Base-by-base conservation (phyloP, 2,329 filamentous ascomycete species). In the Raffaelea albimanens region DNA sequence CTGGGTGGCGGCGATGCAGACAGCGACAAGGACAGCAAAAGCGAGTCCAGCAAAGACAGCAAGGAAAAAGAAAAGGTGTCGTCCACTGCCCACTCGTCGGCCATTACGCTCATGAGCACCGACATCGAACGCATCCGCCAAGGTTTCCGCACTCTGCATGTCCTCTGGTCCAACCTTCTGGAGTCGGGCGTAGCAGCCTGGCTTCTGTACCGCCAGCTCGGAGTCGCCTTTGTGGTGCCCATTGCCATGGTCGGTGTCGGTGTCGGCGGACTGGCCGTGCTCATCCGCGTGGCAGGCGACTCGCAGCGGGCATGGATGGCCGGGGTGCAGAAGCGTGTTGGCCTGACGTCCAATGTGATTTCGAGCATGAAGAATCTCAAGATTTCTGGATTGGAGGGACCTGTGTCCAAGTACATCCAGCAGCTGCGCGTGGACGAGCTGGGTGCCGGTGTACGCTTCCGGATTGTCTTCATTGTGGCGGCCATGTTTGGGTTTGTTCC, bases 361-460 rank as follows among this genome's bases (percentile, higher is more conserved):
- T 54, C 57, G 5, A 58, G 55, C 38, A 66, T 68, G 58, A 68
- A 67, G 49, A 53, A 57, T 22, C 51, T 69, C 13, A 67, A 63
- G 50, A 63, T 68, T 40, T 61, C 60, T 2, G 65, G 64, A 2
- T 54, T 69, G 20, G 44, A 60, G 13, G 53, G 43, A 19, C 45
- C 57, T 3, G 52, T 67, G 1, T 53, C 53, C 11, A 48, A 52
- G 5, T 53, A 58, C 5, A 54, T 68, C 3, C 63, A 67, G 43
- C 48, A 48, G 2, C 48, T 66, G 14, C 59, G 66, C 7, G 51
- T 60, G 2, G 50, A 59, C 8, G 66, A 68, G 50, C 50, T 68
- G 1, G 45, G 25, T 1, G 47, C 54, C 7, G 60, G 52, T 49
- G 51, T 55, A 1, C 50, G 53, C 18, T 66, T 61, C 49, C 56